A percentile compares a stretch with the other conserved stretches of the same genome.
phyloP scores from a whole-genome alignment of 2,329 filamentous ascomycete genomes.

The Botryotinia convoluta region DNA sequence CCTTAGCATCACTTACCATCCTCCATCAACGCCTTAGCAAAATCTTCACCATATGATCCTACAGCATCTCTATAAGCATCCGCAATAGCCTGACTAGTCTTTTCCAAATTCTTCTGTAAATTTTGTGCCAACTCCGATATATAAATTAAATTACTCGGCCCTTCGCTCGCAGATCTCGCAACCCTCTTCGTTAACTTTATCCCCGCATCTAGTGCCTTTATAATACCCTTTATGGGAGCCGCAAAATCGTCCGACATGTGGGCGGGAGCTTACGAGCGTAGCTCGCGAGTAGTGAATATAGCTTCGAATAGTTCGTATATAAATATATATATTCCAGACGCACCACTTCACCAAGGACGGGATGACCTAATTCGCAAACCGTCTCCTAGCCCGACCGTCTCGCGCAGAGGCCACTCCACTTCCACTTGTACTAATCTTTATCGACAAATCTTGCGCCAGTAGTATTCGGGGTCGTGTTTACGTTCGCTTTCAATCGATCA shows the following conservation, averaged over 20 bases:
- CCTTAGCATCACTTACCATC: constrained; percentile 30
- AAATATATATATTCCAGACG: not conserved
- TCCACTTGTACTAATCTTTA: not conserved
- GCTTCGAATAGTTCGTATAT: not conserved
- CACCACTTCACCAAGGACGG: constrained; percentile 5
- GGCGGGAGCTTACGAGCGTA: constrained; percentile 8
- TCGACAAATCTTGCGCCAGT: constrained; percentile 1
- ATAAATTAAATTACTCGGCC: constrained; percentile 27
- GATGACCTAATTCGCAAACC: not conserved
- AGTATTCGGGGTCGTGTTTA: not conserved
- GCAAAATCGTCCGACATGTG: constrained; percentile 28
- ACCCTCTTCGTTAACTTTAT: constrained; percentile 33
- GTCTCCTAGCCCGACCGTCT: not conserved
- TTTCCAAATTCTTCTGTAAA: constrained; percentile 31
- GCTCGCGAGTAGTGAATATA: constrained; percentile 1
- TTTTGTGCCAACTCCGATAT: constrained; percentile 32
- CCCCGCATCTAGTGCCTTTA: constrained; percentile 34
- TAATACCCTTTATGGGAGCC: constrained; percentile 33
- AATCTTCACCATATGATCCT: constrained; percentile 30
- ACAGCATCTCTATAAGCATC: constrained; percentile 32
- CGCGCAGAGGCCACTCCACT: constrained; percentile 12
- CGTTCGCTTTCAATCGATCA: not conserved
- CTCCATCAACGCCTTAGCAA: constrained; percentile 30
- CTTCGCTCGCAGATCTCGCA: constrained; percentile 28
- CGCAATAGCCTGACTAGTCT: constrained; percentile 27